These are phyloP conservation scores for Chalara sp. DNA, from an alignment of 2,329 filamentous ascomycete species.

Conservation along the genomic window DNA sequence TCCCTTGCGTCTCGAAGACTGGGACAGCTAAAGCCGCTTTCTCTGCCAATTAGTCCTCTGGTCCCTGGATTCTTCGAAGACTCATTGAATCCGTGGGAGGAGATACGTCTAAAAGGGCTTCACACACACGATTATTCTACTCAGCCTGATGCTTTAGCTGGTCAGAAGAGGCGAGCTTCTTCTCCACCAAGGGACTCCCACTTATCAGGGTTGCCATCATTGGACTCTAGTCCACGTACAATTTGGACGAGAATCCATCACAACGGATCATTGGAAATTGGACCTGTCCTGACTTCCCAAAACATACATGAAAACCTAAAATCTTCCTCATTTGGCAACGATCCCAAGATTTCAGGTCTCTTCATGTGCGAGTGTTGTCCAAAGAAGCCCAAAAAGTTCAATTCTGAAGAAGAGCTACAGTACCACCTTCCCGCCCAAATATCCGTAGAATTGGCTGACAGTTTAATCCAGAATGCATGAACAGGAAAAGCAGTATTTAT, in stretches of 20 bases:
- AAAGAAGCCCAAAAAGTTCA: conserved; percentile 95
- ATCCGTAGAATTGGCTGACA: not conserved
- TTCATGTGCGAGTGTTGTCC: conserved; percentile 91
- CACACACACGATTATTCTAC: conserved; percentile 46
- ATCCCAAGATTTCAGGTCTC: conserved; percentile 48
- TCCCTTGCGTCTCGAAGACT: conserved; percentile 27
- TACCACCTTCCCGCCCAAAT: conserved; percentile 35
- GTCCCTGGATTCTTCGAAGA: conserved; percentile 39
- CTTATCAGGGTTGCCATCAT: too few species aligned
- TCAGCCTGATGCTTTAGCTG: conserved; percentile 32
- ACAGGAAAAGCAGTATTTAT: conserved; percentile 94
- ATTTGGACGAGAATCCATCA: conserved; percentile 26
- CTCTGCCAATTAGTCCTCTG: conserved; percentile 32
- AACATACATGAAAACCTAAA: conserved; percentile 29
- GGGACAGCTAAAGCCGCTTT: conserved; percentile 26
- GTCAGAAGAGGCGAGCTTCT: conserved; percentile 58
- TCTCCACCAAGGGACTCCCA: conserved; percentile 48
- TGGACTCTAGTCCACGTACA: conserved; percentile 27
- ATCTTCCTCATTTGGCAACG: conserved; percentile 41
- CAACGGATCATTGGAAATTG: conserved; percentile 43
- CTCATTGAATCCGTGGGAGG: conserved; percentile 43
- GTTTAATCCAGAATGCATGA: conserved; percentile 68
- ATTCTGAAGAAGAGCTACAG: conserved; percentile 76
- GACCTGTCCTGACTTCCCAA: conserved; percentile 42
- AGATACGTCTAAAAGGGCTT: conserved; percentile 42